These are phyloP conservation scores for Botrytis elliptica DNA, from an alignment of 2,329 filamentous ascomycete genomes.

Conservation along the genomic window DNA sequence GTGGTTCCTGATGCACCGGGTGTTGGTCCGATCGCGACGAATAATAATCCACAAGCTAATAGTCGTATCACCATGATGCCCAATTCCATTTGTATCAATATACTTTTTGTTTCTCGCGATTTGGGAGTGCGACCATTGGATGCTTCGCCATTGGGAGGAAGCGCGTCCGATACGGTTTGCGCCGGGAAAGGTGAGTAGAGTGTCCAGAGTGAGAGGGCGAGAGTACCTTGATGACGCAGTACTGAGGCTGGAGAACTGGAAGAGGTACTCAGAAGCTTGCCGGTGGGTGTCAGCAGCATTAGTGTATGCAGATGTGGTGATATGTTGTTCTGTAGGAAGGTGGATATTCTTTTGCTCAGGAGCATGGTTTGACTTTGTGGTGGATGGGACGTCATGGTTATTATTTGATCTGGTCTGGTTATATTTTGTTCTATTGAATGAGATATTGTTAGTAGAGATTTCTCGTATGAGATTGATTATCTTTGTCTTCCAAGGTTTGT, in stretches of 20 bases:
- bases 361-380: slow-evolving; percentile 43
- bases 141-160: slow-evolving; percentile 14
- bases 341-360: slow-evolving; percentile 63
- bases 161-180: slow-evolving; percentile 31
- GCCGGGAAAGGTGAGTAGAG: slow-evolving; percentile 49
- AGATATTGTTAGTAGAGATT: background rate
- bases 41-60: slow-evolving; percentile 58
- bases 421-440: slow-evolving; percentile 29
- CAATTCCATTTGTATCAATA: slow-evolving; percentile 52
- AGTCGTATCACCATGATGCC: slow-evolving; percentile 57
- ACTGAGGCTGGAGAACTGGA: slow-evolving; percentile 54
- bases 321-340: slow-evolving; percentile 60
- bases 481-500: background rate
- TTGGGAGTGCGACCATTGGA: slow-evolving; percentile 19
- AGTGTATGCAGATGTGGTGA: slow-evolving; percentile 55
- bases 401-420: background rate
- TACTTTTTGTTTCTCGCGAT: slow-evolving; percentile 30
- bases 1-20: slow-evolving; percentile 23
- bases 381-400: slow-evolving; percentile 24
- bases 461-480: background rate
- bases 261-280: slow-evolving; percentile 63
- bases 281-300: slow-evolving; percentile 58
- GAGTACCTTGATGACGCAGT: slow-evolving; percentile 62
- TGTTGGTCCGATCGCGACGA: slow-evolving; percentile 57
- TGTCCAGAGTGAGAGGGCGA: slow-evolving; percentile 60